Evolutionary conservation across 768 basidiomycete species (phyloP).

Genomic region (Termitomyces sp.): DNA sequence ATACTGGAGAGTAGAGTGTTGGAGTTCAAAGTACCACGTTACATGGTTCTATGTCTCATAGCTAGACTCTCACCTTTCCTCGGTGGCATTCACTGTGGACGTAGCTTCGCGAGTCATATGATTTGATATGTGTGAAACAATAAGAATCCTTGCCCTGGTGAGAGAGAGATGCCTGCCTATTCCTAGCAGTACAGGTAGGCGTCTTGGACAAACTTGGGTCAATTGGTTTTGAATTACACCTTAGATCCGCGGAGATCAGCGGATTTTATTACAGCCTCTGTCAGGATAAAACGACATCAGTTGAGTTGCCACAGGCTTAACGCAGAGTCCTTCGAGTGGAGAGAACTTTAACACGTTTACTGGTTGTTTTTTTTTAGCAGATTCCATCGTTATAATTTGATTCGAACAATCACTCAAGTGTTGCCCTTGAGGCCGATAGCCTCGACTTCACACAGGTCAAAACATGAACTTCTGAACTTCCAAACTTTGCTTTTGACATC

Average conservation of each 20-base stretch:
- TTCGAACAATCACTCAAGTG: too few relatives aligned
- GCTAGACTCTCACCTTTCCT: too few relatives aligned
- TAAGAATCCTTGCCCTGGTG: background rate
- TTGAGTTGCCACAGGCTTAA: background rate
- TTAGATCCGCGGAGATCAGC: background rate
- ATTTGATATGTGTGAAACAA: too few relatives aligned
- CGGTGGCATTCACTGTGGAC: too few relatives aligned
- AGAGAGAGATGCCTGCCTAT: background rate
- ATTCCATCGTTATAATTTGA: too few relatives aligned
- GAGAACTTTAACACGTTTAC: too few relatives aligned
- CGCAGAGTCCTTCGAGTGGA: too few relatives aligned
- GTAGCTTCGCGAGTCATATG: background rate
- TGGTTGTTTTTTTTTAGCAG: too few relatives aligned
- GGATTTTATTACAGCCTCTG: background rate
- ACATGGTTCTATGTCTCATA: too few relatives aligned
- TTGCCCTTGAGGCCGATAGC: background rate
- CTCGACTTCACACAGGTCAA: background rate
- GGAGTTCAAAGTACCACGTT: too few relatives aligned
- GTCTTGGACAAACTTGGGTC: background rate
- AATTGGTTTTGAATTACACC: background rate
- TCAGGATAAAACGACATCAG: background rate
- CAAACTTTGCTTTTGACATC: background rate
- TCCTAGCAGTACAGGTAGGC: background rate
- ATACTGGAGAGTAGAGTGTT: too few relatives aligned
- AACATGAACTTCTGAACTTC: background rate